Base-by-base conservation (phyloP, 345 rosid species). In the Populus nigra region DNA sequence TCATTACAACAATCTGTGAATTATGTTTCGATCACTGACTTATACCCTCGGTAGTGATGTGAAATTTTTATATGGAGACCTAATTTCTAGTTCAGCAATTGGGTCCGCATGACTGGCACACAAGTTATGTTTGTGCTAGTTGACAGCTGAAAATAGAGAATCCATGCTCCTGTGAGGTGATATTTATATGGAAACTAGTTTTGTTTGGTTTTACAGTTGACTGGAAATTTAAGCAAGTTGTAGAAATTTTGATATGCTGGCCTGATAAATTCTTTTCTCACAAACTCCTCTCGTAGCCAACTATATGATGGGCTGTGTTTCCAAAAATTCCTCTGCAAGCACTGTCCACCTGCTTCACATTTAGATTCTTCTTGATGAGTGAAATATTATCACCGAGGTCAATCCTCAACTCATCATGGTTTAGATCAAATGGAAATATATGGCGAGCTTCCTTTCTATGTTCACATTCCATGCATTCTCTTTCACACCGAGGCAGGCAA, bases 1-100 rank as follows among this genome's bases (percentile, higher is more conserved):
- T 25, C 2, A 18, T 11, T 13, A 18, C 78, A 50, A 16, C 61
- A 7, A 7, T 75, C 78, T 31, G 33, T 67, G 49, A 75, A 75
- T 49, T 49, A 35, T 5, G 65, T 15, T 13, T 75, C 72, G 2
- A 66, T 75, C 49, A 75, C 72, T 20, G 72, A 75, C 17, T 75
- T 75, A 47, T 1, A 49, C 5, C 72, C 50, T 65, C 65, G 65
- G 17, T 49, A 72, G 27, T 22, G 29, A 57, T 57, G 27, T 45
- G 59, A 57, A 8, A 57, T n/a, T n/a, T 13, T 1, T 8, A n/a
- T 22, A 57, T 57, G 27, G 25, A 57, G 63, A n/a, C 63, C 1
- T 3, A n/a, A n/a, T n/a, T n/a, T 5, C 12, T n/a, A n/a, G 63
- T 8, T 22, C 29, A n/a, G 27, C 29, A n/a, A 57, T 9, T 57